phyloP scores from a whole-genome alignment of 2,329 filamentous ascomycete species.

The Venturia oleaginea region DNA sequence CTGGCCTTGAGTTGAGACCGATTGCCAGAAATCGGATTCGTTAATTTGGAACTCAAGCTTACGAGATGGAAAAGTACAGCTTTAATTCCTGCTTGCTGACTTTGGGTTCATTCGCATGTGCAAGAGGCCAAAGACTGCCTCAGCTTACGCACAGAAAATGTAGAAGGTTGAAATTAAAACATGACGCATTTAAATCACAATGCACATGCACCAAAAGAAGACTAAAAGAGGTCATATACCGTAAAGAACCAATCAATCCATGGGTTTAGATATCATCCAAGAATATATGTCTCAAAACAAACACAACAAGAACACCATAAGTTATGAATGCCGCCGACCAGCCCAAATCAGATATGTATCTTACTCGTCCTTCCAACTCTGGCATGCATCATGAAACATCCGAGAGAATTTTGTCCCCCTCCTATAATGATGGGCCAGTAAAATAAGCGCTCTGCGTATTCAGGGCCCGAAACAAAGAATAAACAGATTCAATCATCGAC shows the following conservation, averaged over 20 bases:
- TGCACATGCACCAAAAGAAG: no score
- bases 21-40: no score
- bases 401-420: background rate
- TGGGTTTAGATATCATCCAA: constrained; percentile 1
- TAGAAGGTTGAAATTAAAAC: no score
- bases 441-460: background rate
- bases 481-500: background rate
- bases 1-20: no score
- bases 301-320: background rate
- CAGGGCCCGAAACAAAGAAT: background rate
- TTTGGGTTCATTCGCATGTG: no score
- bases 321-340: background rate
- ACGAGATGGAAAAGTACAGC: no score
- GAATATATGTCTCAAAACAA: background rate
- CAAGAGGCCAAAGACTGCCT: no score
- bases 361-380: background rate
- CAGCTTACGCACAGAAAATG: no score
- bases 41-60: no score
- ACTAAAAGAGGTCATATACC: no score
- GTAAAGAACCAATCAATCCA: background rate
- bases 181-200: no score
- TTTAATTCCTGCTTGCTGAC: no score
- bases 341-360: background rate
- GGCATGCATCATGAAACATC: background rate
- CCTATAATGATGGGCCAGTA: background rate